phyloP scores from a whole-genome alignment of 257 asterid species.

The Lithospermum erythrorhizon region DNA sequence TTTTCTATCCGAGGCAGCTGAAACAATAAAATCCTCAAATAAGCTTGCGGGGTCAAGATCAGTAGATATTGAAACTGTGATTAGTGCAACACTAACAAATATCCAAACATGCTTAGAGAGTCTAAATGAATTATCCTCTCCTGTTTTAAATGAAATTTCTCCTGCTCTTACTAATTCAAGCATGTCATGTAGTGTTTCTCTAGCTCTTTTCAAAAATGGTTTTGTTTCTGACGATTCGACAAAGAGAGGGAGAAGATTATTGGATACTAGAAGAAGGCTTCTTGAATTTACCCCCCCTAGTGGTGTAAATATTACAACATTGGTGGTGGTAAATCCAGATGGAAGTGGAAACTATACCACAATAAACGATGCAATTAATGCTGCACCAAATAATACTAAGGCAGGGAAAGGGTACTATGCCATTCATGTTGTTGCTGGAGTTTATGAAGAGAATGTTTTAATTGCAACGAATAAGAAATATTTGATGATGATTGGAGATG shows the following conservation, averaged over 20 bases:
- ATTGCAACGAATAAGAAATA: constrained; percentile 42
- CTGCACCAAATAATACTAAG: constrained; percentile 41
- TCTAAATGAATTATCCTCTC: constrained; percentile 32
- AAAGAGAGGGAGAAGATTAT: constrained; percentile 2
- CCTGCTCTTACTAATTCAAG: constrained; percentile 46
- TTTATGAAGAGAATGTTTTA: constrained; percentile 49
- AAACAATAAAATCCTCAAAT: neutral
- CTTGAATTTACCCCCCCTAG: constrained; percentile 21
- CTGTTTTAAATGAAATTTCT: constrained; percentile 23
- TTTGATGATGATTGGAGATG: constrained; percentile 68
- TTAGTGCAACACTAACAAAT: constrained; percentile 64
- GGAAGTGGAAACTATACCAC: constrained; percentile 41
- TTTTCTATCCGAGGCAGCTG: constrained; percentile 17
- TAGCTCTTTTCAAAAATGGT: constrained; percentile 46
- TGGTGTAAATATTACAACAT: constrained; percentile 22
- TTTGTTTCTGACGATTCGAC: constrained; percentile 24
- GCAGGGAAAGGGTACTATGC: constrained; percentile 40
- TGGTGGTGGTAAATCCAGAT: constrained; percentile 41
- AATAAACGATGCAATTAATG: constrained; percentile 51
- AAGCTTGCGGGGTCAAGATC: constrained; percentile 20
- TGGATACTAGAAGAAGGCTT: constrained; percentile 27
- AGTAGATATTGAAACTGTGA: constrained; percentile 41
- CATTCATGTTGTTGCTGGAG: constrained; percentile 43
- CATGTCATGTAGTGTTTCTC: constrained; percentile 47
- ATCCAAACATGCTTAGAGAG: constrained; percentile 63